phyloP scores from a whole-genome alignment of 176 grass and related monocot species.

The Bolboschoenus planiculmis region DNA sequence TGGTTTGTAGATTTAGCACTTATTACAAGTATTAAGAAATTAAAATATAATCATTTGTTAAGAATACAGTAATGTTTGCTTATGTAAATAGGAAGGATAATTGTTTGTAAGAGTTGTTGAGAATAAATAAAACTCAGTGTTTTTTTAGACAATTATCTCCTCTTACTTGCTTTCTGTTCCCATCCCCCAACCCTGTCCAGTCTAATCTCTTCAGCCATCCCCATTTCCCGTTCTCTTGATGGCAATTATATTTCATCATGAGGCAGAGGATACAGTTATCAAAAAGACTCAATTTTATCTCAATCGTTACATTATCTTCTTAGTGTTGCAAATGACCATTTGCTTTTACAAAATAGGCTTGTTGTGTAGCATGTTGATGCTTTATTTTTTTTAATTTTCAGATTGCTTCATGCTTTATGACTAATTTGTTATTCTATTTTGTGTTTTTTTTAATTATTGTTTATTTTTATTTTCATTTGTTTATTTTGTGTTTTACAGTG shows the following conservation, averaged over 20 bases:
- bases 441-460: neutral
- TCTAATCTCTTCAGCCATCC: too few relatives aligned
- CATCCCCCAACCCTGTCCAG: too few relatives aligned
- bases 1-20: neutral
- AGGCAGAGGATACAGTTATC: neutral
- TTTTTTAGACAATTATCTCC: too few relatives aligned
- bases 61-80: too few relatives aligned
- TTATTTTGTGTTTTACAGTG: constrained; percentile 10
- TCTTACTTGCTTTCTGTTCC: too few relatives aligned
- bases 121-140: too few relatives aligned
- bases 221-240: too few relatives aligned
- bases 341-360: neutral
- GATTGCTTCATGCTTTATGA: neutral
- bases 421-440: too few relatives aligned
- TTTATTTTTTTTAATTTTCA: neutral
- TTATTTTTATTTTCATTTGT: neutral
- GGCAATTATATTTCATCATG: too few relatives aligned
- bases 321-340: neutral
- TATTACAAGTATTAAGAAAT: too few relatives aligned
- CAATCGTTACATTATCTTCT: neutral
- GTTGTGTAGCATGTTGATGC: neutral
- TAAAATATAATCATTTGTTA: too few relatives aligned
- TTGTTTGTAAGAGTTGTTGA: too few relatives aligned
- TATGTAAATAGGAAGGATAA: neutral
- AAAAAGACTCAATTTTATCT: neutral